Percentiles rank a stretch among this genome's conserved stretches.
phyloP scores from a whole-genome alignment of 768 basidiomycete species.

The Pisolithus marmoratus region DNA sequence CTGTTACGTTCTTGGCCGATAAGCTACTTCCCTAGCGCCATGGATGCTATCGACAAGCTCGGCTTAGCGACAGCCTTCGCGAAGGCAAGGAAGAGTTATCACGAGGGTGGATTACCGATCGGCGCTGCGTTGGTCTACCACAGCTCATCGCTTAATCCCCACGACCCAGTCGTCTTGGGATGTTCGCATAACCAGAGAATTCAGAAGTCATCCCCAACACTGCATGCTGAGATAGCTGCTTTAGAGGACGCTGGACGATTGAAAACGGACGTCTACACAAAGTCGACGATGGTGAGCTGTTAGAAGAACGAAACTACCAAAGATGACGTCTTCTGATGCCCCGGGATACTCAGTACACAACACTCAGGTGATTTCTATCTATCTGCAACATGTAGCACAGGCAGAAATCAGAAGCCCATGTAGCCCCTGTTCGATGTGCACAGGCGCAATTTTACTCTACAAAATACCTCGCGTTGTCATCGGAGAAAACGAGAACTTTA shows the following conservation, averaged over 20 bases:
- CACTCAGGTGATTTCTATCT: slow-evolving; percentile 28
- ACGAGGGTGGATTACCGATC: slow-evolving; percentile 59
- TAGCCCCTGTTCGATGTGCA: slow-evolving; percentile 64
- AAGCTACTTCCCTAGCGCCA: background rate
- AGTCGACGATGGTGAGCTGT: slow-evolving; percentile 42
- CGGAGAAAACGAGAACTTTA: slow-evolving; percentile 53
- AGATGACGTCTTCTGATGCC: background rate
- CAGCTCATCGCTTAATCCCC: slow-evolving; percentile 4
- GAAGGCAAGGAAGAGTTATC: slow-evolving; percentile 42
- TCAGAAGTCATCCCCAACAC: slow-evolving; percentile 37
- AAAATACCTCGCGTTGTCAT: slow-evolving; percentile 62
- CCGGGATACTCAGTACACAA: slow-evolving; percentile 30
- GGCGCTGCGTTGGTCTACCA: slow-evolving; percentile 44
- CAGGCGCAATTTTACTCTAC: slow-evolving; percentile 57
- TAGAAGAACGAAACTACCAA: background rate
- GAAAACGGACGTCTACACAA: slow-evolving; percentile 38
- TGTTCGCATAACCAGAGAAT: slow-evolving; percentile 41
- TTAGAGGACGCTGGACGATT: slow-evolving; percentile 50
- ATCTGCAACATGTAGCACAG: slow-evolving; percentile 2
- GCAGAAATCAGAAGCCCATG: background rate
- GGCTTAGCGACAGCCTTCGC: slow-evolving; percentile 29
- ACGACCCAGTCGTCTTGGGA: slow-evolving; percentile 30
- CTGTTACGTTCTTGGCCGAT: background rate
- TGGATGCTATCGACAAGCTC: slow-evolving; percentile 21
- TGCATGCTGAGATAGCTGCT: slow-evolving; percentile 46